A percentile compares a stretch with the other conserved stretches of the same genome.
phyloP scores from a whole-genome alignment of 2,329 filamentous ascomycete species.

The Sphaerostilbella broomeana region DNA sequence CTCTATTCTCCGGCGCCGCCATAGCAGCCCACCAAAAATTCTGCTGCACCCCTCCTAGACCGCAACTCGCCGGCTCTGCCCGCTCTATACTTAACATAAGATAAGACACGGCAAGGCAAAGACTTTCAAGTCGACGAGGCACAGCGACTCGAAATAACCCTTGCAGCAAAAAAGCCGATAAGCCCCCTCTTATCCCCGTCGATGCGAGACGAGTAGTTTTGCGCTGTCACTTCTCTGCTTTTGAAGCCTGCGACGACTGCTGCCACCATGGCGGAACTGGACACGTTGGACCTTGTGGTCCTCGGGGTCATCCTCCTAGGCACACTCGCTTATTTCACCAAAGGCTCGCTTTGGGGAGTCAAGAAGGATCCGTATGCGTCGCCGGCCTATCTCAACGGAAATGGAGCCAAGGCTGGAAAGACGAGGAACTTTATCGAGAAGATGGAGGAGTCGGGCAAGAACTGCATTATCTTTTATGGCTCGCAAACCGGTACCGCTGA shows the following conservation, averaged over 20 bases:
- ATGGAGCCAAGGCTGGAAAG: conserved; percentile 68
- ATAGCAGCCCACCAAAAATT: not conserved
- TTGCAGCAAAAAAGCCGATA: no score
- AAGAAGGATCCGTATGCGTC: conserved; percentile 82
- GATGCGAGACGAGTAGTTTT: no score
- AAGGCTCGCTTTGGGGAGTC: conserved; percentile 88
- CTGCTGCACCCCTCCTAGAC: not conserved
- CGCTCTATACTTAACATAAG: no score
- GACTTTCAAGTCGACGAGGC: no score
- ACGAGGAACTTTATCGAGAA: conserved; percentile 91
- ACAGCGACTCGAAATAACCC: no score
- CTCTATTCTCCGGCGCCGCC: not conserved
- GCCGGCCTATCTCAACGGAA: conserved; percentile 57
- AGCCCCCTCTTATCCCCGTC: no score
- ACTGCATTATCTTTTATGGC: conserved; percentile 97
- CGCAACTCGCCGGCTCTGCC: not conserved
- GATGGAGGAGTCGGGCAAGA: conserved; percentile 91
- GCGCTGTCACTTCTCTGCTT: no score
- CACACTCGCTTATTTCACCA: conserved; percentile 93
- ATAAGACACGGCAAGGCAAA: no score
- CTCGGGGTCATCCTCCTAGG: conserved; percentile 77
- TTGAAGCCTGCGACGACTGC: conserved; percentile 22
- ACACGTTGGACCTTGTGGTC: conserved; percentile 91
- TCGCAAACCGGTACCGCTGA: conserved; percentile 98
- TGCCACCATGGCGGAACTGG: conserved; percentile 80